These are phyloP conservation scores for Hortiboletus campestris DNA, from an alignment of 768 basidiomycete species.

Conservation along the genomic window DNA sequence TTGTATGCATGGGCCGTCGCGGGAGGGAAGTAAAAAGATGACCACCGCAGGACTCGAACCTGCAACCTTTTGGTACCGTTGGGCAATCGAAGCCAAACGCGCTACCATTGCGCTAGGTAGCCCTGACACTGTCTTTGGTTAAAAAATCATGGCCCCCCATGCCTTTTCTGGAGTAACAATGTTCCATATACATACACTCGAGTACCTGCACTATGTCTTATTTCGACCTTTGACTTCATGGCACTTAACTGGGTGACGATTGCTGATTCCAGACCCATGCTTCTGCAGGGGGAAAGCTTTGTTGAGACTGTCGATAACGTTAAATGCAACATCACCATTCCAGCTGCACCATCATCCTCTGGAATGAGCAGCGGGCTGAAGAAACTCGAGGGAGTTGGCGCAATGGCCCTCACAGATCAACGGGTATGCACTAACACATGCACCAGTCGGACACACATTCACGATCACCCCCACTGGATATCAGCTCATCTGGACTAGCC, in stretches of 20 bases:
- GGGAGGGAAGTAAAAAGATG: constrained; percentile 35
- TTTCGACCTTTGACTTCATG: constrained; percentile 40
- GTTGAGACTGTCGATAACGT: constrained; percentile 59
- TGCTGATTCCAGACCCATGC: constrained; percentile 52
- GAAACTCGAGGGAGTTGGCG: constrained; percentile 59
- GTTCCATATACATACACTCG: neutral
- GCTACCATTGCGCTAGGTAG: constrained; percentile 93
- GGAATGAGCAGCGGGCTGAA: constrained; percentile 55
- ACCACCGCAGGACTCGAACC: constrained; percentile 96
- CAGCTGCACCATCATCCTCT: constrained; percentile 46
- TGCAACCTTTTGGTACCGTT: constrained; percentile 89
- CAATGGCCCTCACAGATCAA: constrained; percentile 66
- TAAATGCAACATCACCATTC: constrained; percentile 57
- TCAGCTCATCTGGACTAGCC: constrained; percentile 63
- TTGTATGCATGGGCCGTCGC: neutral
- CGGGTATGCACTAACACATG: constrained; percentile 46
- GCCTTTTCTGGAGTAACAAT: neutral
- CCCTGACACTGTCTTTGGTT: constrained; percentile 26
- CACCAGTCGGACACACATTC: neutral
- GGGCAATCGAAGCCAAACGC: constrained; percentile 89
- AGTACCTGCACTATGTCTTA: neutral
- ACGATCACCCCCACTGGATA: constrained; percentile 5
- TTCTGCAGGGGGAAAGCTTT: constrained; percentile 59
- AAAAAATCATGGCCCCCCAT: neutral
- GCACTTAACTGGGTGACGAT: constrained; percentile 81